phyloP scores from a whole-genome alignment of 148 eudicot genomes.

The Vaccinium vitisidaea region DNA sequence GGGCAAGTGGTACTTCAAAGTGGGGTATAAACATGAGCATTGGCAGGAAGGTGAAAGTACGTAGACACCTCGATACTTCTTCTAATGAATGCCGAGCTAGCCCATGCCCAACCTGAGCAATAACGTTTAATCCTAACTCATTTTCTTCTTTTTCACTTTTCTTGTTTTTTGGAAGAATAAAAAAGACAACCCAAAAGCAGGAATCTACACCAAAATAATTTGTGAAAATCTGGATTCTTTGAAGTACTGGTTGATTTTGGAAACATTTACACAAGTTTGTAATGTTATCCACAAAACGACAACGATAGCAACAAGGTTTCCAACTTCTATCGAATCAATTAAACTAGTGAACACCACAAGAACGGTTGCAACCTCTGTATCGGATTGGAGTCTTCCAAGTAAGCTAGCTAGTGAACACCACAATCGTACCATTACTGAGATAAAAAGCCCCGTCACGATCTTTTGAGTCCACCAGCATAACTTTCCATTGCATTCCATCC shows the following conservation, averaged over 20 bases:
- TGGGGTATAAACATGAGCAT: slow-evolving; percentile 1
- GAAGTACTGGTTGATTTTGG: too few species aligned
- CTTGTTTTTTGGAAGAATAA: background rate
- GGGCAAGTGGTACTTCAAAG: background rate
- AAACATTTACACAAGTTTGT: too few species aligned
- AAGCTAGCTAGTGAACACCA: slow-evolving; percentile 10
- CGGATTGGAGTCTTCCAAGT: background rate
- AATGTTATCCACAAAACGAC: too few species aligned
- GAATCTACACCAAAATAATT: background rate
- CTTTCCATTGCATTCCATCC: too few species aligned
- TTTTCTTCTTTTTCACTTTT: too few species aligned
- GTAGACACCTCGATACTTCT: background rate
- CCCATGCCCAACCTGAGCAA: background rate
- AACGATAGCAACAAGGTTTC: background rate
- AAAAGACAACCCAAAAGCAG: too few species aligned
- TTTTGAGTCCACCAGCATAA: too few species aligned
- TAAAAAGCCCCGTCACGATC: slow-evolving; percentile 40
- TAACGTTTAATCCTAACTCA: background rate
- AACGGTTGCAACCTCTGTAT: background rate
- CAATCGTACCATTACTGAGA: slow-evolving; percentile 16
- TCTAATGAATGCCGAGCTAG: background rate
- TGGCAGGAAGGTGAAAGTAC: background rate
- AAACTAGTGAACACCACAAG: too few species aligned
- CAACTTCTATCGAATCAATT: background rate
- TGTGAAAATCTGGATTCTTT: background rate